Evolutionary conservation across 129 eudicot species (phyloP).

Genomic region (Flaveria trinervia): DNA sequence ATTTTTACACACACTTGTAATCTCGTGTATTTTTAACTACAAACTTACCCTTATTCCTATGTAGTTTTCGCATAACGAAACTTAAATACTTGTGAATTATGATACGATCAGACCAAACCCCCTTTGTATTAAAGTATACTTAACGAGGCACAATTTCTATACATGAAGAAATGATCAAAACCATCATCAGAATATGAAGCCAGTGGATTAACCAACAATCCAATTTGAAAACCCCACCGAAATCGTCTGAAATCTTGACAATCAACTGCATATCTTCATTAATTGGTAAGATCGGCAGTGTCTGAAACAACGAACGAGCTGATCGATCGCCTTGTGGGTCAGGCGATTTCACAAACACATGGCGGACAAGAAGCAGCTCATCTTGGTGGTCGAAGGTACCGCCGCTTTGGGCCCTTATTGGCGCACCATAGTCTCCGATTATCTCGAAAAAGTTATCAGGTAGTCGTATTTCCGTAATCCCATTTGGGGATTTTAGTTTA

Average conservation of each 20-base stretch:
- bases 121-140: background rate
- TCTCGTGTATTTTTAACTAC: no score
- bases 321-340: background rate
- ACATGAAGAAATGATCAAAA: background rate
- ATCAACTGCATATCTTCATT: conserved; percentile 8
- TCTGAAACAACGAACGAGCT: conserved; percentile 1
- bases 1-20: no score
- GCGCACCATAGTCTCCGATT: conserved; percentile 70
- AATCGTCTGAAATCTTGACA: conserved; percentile 10
- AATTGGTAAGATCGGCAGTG: background rate
- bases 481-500: conserved; percentile 3
- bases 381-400: conserved; percentile 89
- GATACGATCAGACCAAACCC: no score
- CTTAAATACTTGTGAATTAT: no score
- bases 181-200: background rate
- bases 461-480: conserved; percentile 6
- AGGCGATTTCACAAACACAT: conserved; percentile 27
- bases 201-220: conserved; percentile 4
- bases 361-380: conserved; percentile 74
- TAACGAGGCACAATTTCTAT: background rate
- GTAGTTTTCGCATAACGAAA: no score
- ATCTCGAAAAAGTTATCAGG: conserved; percentile 84
- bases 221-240: conserved; percentile 1
- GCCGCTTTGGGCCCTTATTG: conserved; percentile 90
- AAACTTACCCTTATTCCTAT: no score